A percentile compares a stretch with the other conserved stretches of the same genome.
These are phyloP conservation scores for Alnus glutinosa DNA, from an alignment of 306 rosid genomes.

Conservation along the genomic window DNA sequence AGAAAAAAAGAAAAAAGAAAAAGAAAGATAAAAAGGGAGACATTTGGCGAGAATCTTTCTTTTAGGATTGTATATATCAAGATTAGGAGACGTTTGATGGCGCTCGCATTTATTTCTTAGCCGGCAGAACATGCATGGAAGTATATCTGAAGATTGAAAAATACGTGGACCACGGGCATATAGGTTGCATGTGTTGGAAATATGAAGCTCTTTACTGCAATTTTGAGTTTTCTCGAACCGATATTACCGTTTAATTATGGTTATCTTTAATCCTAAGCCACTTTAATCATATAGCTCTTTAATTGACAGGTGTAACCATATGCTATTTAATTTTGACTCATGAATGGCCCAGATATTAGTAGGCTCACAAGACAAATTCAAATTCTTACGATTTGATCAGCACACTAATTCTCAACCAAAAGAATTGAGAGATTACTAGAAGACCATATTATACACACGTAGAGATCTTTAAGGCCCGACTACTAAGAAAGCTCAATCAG, in stretches of 20 bases:
- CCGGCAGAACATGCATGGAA: background rate
- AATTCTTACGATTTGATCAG: too few relatives aligned
- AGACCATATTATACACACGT: too few relatives aligned
- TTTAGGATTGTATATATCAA: background rate
- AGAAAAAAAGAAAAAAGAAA: background rate
- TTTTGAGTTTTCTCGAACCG: background rate
- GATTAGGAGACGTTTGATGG: slow-evolving; percentile 19
- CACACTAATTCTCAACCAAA: too few relatives aligned
- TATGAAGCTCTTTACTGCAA: background rate
- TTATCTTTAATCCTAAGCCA: background rate
- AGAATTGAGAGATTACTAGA: too few relatives aligned
- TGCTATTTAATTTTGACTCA: too few relatives aligned
- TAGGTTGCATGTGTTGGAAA: background rate
- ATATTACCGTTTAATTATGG: background rate
- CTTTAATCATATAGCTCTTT: background rate
- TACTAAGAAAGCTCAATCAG: too few relatives aligned
- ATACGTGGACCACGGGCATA: background rate
- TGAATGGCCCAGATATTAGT: too few relatives aligned
- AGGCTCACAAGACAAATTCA: too few relatives aligned
- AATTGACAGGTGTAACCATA: background rate
- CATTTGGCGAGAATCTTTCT: slow-evolving; percentile 5
- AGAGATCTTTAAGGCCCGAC: too few relatives aligned
- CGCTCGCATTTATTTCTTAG: background rate
- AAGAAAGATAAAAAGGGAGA: slow-evolving; percentile 1
- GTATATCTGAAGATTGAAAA: background rate